phyloP scores from a whole-genome alignment of 108 stramenopile species.

The Cyclotella baltica region DNA sequence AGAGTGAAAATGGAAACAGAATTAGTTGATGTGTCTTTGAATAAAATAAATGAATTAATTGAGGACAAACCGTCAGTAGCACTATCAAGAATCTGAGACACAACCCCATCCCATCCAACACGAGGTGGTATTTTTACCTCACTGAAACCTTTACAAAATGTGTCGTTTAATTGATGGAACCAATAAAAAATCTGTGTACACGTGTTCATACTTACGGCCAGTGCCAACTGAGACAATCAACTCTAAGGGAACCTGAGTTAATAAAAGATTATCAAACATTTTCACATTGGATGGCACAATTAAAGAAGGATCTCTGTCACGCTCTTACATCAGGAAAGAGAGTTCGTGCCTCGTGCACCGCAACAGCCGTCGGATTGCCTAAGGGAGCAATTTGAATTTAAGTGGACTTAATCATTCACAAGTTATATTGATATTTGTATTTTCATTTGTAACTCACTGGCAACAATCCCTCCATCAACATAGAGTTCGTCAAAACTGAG shows the following conservation, averaged over 20 bases:
- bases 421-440: too few relatives aligned
- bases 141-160: slow-evolving; percentile 52
- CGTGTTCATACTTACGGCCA: slow-evolving; percentile 46
- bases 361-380: slow-evolving; percentile 90
- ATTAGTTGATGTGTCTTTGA: not conserved
- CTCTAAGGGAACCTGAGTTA: slow-evolving; percentile 74
- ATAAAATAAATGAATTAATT: not conserved
- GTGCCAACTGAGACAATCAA: slow-evolving; percentile 83
- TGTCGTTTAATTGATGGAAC: too few relatives aligned
- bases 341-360: slow-evolving; percentile 87
- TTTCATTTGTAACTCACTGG: too few relatives aligned
- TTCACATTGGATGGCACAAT: not conserved
- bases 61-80: slow-evolving; percentile 65
- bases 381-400: too few relatives aligned
- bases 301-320: not conserved
- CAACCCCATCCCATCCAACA: slow-evolving; percentile 91
- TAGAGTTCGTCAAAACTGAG: slow-evolving; percentile 88
- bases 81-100: slow-evolving; percentile 86
- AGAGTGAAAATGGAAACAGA: not conserved
- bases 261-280: too few relatives aligned
- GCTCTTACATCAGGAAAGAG: slow-evolving; percentile 46
- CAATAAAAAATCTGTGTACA: not conserved
- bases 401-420: too few relatives aligned
- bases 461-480: slow-evolving; percentile 88
- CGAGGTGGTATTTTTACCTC: slow-evolving; percentile 78